Conservation (phyloP, 805 yeast species). For the Candida berthetii region DNA sequence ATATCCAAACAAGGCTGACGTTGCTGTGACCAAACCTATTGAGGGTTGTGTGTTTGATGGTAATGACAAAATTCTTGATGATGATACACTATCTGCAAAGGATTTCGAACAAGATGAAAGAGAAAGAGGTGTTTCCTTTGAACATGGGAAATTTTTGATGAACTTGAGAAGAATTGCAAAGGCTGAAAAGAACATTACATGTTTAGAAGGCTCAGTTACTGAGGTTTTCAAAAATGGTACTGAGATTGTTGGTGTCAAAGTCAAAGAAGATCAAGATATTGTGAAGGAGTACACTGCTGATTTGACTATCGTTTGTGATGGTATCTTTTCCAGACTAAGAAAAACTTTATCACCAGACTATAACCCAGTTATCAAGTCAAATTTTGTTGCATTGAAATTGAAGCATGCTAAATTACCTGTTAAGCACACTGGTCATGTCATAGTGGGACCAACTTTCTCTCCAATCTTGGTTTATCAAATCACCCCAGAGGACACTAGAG, state of each 20-base stretch:
- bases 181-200: slow-evolving; percentile 66
- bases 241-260: slow-evolving; percentile 73
- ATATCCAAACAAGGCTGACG: slow-evolving; percentile 61
- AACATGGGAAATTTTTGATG: slow-evolving; percentile 82
- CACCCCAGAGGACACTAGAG: slow-evolving; percentile 75
- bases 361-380: slow-evolving; percentile 67
- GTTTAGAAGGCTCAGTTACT: slow-evolving; percentile 80
- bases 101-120: slow-evolving; percentile 56
- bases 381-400: slow-evolving; percentile 81
- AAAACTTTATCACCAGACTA: slow-evolving; percentile 57
- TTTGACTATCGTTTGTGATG: slow-evolving; percentile 81
- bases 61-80: slow-evolving; percentile 49
- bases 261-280: slow-evolving; percentile 37
- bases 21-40: slow-evolving; percentile 41
- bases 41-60: slow-evolving; percentile 50
- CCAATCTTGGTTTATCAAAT: slow-evolving; percentile 90
- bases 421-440: slow-evolving; percentile 81
- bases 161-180: slow-evolving; percentile 71
- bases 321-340: slow-evolving; percentile 90
- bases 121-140: slow-evolving; percentile 78
- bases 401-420: slow-evolving; percentile 71
- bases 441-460: slow-evolving; percentile 70
- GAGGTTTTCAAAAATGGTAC: slow-evolving; percentile 43
- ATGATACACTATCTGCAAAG: slow-evolving; percentile 37
- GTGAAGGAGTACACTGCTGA: slow-evolving; percentile 45